Evolutionary conservation across 2,329 filamentous ascomycete species (phyloP).

Genomic region (Colletotrichum sp.): DNA sequence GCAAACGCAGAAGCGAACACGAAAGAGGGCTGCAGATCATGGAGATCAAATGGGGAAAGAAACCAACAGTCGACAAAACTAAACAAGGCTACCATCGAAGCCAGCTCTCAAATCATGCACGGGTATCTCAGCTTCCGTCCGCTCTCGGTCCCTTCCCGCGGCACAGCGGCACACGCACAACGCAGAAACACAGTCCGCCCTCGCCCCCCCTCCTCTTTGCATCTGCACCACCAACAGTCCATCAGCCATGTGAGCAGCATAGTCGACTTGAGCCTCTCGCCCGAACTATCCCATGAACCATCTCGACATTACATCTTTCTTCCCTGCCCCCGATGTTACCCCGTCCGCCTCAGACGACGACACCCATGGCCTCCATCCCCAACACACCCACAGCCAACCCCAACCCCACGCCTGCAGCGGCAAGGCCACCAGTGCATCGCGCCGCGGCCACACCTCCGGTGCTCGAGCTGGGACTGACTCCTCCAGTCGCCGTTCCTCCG

Average conservation of each 20-base stretch:
- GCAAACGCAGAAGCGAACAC: neutral
- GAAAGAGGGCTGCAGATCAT: neutral
- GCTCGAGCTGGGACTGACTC: neutral
- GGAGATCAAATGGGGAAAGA: neutral
- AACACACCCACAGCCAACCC: constrained; percentile 1
- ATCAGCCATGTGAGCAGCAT: neutral
- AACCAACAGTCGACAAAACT: neutral
- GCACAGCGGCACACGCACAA: neutral
- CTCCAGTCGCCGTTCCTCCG: neutral
- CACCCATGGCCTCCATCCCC: constrained; percentile 6
- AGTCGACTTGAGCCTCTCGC: neutral
- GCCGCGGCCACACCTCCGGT: constrained; percentile 11
- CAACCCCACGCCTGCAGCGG: constrained; percentile 8
- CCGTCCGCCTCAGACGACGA: neutral
- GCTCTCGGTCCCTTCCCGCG: neutral
- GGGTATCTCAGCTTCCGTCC: constrained; percentile 17
- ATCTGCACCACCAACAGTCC: neutral
- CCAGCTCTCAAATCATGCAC: neutral
- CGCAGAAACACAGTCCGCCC: neutral
- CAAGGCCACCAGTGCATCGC: neutral
- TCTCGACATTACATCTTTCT: neutral
- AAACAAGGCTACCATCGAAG: neutral
- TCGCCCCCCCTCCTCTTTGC: neutral
- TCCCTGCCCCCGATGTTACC: neutral
- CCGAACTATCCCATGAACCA: neutral